These are phyloP conservation scores for Exophiala calicioides DNA, from an alignment of 2,329 filamentous ascomycete species.

Conservation along the genomic window DNA sequence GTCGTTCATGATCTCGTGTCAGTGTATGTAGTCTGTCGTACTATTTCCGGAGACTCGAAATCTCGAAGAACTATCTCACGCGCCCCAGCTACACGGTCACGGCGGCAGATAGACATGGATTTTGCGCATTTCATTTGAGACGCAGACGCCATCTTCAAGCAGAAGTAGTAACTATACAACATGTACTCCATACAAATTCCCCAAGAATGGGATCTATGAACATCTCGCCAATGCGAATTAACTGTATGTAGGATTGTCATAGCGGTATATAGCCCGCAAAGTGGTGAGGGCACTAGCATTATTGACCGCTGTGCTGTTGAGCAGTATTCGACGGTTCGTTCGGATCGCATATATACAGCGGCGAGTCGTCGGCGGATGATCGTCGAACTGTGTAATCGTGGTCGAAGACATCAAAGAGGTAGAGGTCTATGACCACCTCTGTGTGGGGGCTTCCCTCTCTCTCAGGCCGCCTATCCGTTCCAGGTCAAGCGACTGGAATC, in stretches of 20 bases:
- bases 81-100: too few relatives aligned
- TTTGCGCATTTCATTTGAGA: conserved; percentile 1
- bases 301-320: conserved; percentile 3
- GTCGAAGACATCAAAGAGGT: too few relatives aligned
- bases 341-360: too few relatives aligned
- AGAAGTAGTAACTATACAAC: conserved; percentile 22
- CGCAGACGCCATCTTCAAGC: conserved; percentile 2
- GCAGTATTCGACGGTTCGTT: too few relatives aligned
- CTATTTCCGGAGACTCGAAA: too few relatives aligned
- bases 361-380: neutral
- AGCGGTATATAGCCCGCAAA: conserved; percentile 3
- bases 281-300: too few relatives aligned
- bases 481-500: conserved; percentile 93
- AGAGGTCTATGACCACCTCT: conserved; percentile 22
- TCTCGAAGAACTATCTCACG: too few relatives aligned
- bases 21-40: too few relatives aligned
- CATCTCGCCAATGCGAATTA: conserved; percentile 11
- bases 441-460: conserved; percentile 66
- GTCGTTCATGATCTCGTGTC: too few relatives aligned
- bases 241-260: conserved; percentile 12
- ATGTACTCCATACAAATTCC: conserved; percentile 25
- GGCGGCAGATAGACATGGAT: neutral
- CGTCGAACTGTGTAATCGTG: too few relatives aligned
- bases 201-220: conserved; percentile 9
- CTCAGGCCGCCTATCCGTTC: conserved; percentile 91